Conservation (phyloP, 2,329 filamentous ascomycete genomes). For the Cladophialophora immunda region DNA sequence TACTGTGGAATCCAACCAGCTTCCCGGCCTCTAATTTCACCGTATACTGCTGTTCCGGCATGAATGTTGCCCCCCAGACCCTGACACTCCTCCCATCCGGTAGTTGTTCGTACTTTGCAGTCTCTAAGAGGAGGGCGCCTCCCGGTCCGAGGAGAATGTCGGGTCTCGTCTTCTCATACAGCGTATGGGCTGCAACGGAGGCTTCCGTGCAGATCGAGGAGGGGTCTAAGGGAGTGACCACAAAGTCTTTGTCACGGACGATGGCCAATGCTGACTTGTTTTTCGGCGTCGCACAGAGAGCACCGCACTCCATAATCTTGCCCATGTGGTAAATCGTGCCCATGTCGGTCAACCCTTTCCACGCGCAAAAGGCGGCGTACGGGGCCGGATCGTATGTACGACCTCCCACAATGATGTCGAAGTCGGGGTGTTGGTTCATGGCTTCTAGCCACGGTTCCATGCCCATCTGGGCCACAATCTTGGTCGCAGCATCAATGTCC, state of each 20-base stretch:
- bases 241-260: conserved; percentile 56
- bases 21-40: conserved; percentile 61
- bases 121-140: conserved; percentile 54
- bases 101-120: conserved; percentile 40
- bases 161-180: conserved; percentile 63
- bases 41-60: no score
- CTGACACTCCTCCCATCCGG: no score
- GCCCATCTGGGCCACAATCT: conserved; percentile 57
- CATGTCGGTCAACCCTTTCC: no score
- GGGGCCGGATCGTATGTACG: conserved; percentile 53
- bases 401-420: conserved; percentile 60
- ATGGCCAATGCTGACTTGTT: conserved; percentile 52
- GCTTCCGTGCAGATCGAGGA: conserved; percentile 53
- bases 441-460: conserved; percentile 55
- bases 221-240: conserved; percentile 53
- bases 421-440: conserved; percentile 52
- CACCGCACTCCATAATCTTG: conserved; percentile 61
- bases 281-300: conserved; percentile 61
- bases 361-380: conserved; percentile 50
- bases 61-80: no score
- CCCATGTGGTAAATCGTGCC: conserved; percentile 61
- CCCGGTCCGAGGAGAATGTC: conserved; percentile 59
- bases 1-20: conserved; percentile 53
- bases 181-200: conserved; percentile 60
- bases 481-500: conserved; percentile 50